Conservation (phyloP, 768 basidiomycete genomes). For the Termitomyces sp. region DNA sequence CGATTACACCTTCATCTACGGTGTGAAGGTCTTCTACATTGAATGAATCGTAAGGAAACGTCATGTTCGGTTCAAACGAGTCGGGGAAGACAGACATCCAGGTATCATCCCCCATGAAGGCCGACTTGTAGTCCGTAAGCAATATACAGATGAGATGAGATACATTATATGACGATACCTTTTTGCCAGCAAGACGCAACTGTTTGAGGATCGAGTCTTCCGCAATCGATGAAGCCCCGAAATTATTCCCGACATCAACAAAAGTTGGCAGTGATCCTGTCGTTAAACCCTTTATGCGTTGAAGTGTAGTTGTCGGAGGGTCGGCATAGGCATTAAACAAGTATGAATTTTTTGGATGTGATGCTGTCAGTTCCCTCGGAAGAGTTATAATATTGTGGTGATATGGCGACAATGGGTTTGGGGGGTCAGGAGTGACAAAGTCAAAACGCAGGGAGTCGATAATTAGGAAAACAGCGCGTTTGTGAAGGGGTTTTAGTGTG, state of each 20-base stretch:
- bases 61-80: conserved; percentile 64
- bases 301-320: conserved; percentile 92
- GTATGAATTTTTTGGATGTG: conserved; percentile 68
- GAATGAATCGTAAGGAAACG: conserved; percentile 91
- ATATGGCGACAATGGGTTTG: conserved; percentile 53
- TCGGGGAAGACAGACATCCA: conserved; percentile 89
- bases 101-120: conserved; percentile 96
- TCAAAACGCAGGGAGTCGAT: conserved; percentile 95
- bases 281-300: conserved; percentile 91
- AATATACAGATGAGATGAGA: background rate
- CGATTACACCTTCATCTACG: conserved; percentile 87
- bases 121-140: conserved; percentile 41
- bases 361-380: conserved; percentile 63
- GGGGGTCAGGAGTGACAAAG: conserved; percentile 75
- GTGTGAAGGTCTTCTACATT: conserved; percentile 98
- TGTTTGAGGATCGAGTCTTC: conserved; percentile 91
- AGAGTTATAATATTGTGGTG: conserved; percentile 83
- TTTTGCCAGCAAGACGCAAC: conserved; percentile 50
- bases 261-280: conserved; percentile 96
- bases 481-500: conserved; percentile 60
- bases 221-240: conserved; percentile 77
- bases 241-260: conserved; percentile 89
- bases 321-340: conserved; percentile 89
- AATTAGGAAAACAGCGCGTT: conserved; percentile 76
- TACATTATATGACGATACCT: conserved; percentile 37